Evolutionary conservation across 495 filamentous ascomycete species (phyloP).

Genomic region (Lophiotrema nucula): DNA sequence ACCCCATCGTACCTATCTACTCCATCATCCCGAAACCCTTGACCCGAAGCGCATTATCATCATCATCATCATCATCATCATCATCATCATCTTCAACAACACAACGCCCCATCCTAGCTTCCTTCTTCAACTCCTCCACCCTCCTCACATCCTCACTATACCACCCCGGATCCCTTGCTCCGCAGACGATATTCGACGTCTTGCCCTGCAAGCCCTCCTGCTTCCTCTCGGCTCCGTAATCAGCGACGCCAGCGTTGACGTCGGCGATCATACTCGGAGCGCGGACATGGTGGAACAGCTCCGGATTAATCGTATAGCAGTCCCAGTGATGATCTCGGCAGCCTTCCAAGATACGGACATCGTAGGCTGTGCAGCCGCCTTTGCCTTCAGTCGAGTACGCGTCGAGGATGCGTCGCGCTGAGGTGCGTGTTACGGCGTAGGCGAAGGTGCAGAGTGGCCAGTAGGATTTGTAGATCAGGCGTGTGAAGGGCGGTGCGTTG

Average conservation of each 20-base stretch:
- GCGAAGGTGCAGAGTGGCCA: constrained; percentile 50
- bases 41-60: no score
- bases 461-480: constrained; percentile 42
- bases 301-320: constrained; percentile 36
- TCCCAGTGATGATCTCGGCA: constrained; percentile 35
- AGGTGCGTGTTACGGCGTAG: constrained; percentile 44
- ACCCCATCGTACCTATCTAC: no score
- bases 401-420: constrained; percentile 27
- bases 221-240: neutral
- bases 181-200: constrained; percentile 37
- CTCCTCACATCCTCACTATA: constrained; percentile 16
- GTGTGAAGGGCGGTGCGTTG: constrained; percentile 33
- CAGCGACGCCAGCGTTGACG: constrained; percentile 12
- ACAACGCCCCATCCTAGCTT: constrained; percentile 20
- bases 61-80: no score
- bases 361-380: constrained; percentile 31
- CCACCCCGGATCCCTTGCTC: constrained; percentile 28
- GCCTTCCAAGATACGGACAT: constrained; percentile 39
- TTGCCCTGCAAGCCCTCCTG: constrained; percentile 9
- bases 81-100: no score
- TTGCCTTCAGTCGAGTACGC: constrained; percentile 25
- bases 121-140: constrained; percentile 26
- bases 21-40: no score
- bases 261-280: constrained; percentile 31
- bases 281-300: constrained; percentile 40